Percentiles rank a stretch among this genome's conserved stretches.
Evolutionary conservation across 306 rosid species (phyloP).

Genomic region (Lathyrus aphaca): DNA sequence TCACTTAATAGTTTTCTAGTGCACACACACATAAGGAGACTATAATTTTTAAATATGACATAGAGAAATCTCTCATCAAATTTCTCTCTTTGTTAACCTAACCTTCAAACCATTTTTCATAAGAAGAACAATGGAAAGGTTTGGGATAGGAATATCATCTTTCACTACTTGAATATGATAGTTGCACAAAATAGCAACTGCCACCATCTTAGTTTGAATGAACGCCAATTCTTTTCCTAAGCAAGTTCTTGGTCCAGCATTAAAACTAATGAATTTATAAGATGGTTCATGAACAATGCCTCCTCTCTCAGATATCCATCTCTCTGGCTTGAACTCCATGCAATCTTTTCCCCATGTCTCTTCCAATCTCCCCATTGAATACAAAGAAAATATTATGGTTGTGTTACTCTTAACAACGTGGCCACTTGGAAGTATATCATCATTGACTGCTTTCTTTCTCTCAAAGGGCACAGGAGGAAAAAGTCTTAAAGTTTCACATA

Average conservation of each 20-base stretch:
- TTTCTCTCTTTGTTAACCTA: constrained; percentile 28
- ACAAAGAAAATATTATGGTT: constrained; percentile 37
- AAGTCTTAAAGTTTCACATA: constrained; percentile 56
- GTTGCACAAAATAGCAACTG: constrained; percentile 1
- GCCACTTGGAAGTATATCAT: constrained; percentile 58
- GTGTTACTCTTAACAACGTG: constrained; percentile 33
- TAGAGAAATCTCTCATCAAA: not conserved
- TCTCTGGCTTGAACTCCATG: too few species aligned
- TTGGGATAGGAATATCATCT: constrained; percentile 29
- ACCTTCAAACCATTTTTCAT: constrained; percentile 59
- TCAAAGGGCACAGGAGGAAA: constrained; percentile 56
- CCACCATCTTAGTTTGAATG: too few species aligned
- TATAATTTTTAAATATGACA: too few species aligned
- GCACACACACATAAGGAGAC: too few species aligned
- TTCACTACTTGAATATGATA: constrained; percentile 41
- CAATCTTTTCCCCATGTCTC: constrained; percentile 38
- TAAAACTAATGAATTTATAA: too few species aligned
- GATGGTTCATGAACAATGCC: too few species aligned
- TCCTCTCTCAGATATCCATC: too few species aligned
- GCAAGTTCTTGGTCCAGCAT: too few species aligned
- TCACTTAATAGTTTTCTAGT: too few species aligned
- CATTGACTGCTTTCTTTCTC: constrained; percentile 24
- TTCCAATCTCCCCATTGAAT: constrained; percentile 60
- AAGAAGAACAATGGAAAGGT: constrained; percentile 44
- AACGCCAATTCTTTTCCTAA: too few species aligned